Evolutionary conservation across 2,329 filamentous ascomycete species (phyloP).

Genomic region (Coniochaeta hoffmannii): DNA sequence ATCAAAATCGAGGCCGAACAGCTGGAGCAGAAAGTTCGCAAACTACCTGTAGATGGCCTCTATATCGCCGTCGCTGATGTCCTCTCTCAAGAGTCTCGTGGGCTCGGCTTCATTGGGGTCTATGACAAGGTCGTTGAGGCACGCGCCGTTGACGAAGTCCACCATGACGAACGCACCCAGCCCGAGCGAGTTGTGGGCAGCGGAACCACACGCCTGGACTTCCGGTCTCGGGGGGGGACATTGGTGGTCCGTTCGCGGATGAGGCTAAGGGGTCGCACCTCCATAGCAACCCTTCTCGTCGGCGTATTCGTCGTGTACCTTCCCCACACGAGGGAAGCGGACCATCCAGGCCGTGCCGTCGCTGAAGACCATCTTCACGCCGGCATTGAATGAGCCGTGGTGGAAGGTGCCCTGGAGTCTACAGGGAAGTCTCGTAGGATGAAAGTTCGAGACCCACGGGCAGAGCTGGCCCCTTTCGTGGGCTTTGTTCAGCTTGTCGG

Average conservation of each 20-base stretch:
- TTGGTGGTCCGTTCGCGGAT: slow-evolving; percentile 1
- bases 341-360: not conserved
- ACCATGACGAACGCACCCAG: slow-evolving; percentile 1
- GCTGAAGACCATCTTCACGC: not conserved
- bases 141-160: not conserved
- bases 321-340: not conserved
- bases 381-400: not conserved
- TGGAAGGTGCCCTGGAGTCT: not conserved
- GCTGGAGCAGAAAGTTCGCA: slow-evolving; percentile 19
- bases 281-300: slow-evolving; percentile 8
- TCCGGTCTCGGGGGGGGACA: slow-evolving; percentile 2
- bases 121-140: not conserved
- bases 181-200: not conserved
- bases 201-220: not conserved
- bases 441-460: not conserved
- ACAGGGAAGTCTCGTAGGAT: not conserved
- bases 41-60: slow-evolving; percentile 8
- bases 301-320: not conserved
- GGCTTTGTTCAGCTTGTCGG: not conserved
- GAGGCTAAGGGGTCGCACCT: not conserved
- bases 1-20: slow-evolving; percentile 22
- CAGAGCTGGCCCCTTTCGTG: not conserved
- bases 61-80: slow-evolving; percentile 18
- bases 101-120: not conserved
- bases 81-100: slow-evolving; percentile 13